phyloP scores from a whole-genome alignment of 768 basidiomycete genomes.

The Lactifluus echinatus region DNA sequence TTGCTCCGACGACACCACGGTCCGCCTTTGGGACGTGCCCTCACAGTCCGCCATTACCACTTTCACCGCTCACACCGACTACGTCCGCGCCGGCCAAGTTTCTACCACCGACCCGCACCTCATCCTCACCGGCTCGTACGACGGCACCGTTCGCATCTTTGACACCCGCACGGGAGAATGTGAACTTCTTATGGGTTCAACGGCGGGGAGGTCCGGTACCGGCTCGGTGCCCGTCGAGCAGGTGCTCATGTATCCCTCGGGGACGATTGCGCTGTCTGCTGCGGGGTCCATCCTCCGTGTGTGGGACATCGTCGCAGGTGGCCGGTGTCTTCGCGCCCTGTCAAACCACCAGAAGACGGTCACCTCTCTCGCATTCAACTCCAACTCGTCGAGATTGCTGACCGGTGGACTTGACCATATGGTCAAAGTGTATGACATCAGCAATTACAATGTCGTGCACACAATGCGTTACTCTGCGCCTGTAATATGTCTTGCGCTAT shows the following conservation, averaged over 20 bases:
- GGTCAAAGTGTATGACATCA: constrained; percentile 97
- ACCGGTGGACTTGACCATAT: constrained; percentile 93
- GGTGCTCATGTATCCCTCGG: constrained; percentile 87
- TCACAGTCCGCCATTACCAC: constrained; percentile 73
- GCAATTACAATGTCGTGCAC: constrained; percentile 90
- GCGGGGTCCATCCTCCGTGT: constrained; percentile 89
- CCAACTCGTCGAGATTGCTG: constrained; percentile 66
- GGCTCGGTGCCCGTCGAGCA: constrained; percentile 71
- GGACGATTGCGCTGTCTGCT: constrained; percentile 73
- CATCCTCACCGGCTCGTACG: constrained; percentile 90
- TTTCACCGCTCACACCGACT: constrained; percentile 85
- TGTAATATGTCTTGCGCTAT: constrained; percentile 81
- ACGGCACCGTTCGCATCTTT: constrained; percentile 81
- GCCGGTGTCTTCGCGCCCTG: constrained; percentile 79
- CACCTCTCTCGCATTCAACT: constrained; percentile 77
- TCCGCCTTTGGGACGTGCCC: constrained; percentile 91
- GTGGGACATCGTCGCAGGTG: constrained; percentile 92
- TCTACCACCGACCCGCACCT: constrained; percentile 76
- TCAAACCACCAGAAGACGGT: constrained; percentile 99
- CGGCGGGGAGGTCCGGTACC: constrained; percentile 24
- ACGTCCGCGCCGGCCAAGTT: constrained; percentile 89
- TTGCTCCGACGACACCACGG: constrained; percentile 93
- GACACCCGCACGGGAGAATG: constrained; percentile 78
- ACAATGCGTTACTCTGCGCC: constrained; percentile 98
- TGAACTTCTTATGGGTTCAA: constrained; percentile 69